Evolutionary conservation across 2,329 filamentous ascomycete species (phyloP).

Genomic region (Microsporum canis): DNA sequence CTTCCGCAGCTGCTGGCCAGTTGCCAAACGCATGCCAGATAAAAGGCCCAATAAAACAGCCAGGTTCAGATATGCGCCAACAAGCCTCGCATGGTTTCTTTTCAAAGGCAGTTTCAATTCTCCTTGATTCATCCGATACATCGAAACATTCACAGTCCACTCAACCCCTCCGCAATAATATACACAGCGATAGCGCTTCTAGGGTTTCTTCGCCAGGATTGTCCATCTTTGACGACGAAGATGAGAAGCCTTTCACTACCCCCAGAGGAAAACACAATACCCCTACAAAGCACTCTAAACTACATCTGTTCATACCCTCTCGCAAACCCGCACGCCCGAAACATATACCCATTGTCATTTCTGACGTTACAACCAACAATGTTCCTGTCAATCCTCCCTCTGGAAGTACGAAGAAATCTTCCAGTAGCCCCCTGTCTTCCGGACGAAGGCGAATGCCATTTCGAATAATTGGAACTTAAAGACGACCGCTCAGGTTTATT

Average conservation of each 20-base stretch:
- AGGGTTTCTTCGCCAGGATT: background rate
- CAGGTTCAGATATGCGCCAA: constrained; percentile 8
- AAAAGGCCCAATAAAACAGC: background rate
- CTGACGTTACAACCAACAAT: background rate
- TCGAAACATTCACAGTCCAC: background rate
- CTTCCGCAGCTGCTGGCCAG: background rate
- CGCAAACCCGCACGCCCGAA: background rate
- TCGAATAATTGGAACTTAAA: background rate
- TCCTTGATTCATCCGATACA: constrained; percentile 6
- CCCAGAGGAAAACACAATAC: background rate
- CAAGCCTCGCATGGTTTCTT: constrained; percentile 10
- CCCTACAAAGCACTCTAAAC: constrained; percentile 14
- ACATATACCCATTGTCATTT: constrained; percentile 3
- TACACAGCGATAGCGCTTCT: background rate
- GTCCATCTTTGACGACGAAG: background rate
- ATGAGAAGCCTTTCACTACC: background rate
- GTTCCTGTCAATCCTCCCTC: background rate
- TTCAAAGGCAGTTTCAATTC: constrained; percentile 7
- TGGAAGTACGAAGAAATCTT: background rate
- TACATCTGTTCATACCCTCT: background rate
- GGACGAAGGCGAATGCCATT: background rate
- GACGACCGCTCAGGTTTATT: no score
- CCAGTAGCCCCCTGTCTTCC: background rate
- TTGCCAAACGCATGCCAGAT: background rate
- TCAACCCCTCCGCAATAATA: background rate